phyloP scores from a whole-genome alignment of 192 early-diverging fungal species.

The Lunasporangiospora selenospora region DNA sequence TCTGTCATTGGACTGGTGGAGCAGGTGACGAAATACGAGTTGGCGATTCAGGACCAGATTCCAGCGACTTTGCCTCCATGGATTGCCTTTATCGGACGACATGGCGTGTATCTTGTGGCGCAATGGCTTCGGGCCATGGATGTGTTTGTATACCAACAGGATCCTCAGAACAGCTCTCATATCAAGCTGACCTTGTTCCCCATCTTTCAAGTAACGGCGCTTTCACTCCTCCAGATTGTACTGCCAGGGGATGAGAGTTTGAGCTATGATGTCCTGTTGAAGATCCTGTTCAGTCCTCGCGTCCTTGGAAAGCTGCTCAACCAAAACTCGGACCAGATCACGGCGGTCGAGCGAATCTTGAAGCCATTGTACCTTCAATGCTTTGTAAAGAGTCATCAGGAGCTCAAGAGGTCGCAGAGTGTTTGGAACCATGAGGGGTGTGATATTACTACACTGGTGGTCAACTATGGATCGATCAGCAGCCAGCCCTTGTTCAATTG shows the following conservation, averaged over 20 bases:
- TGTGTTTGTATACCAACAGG: conserved; percentile 37
- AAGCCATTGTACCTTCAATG: conserved; percentile 36
- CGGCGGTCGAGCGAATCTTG: conserved; percentile 28
- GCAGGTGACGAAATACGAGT: conserved; percentile 39
- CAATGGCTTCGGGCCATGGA: conserved; percentile 46
- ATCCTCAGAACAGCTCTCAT: conserved; percentile 42
- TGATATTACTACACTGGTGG: conserved; percentile 20
- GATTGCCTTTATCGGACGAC: conserved; percentile 36
- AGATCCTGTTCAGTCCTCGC: conserved; percentile 36
- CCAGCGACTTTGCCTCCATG: conserved; percentile 24
- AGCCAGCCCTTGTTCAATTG: conserved; percentile 44
- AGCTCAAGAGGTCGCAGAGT: conserved; percentile 25
- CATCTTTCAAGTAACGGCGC: conserved; percentile 39
- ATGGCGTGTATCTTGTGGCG: conserved; percentile 40
- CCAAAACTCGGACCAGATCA: conserved; percentile 27
- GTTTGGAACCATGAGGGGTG: conserved; percentile 40
- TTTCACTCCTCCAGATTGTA: conserved; percentile 37
- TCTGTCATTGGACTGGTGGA: conserved; percentile 37
- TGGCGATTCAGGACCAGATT: conserved; percentile 36
- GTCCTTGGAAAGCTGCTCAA: conserved; percentile 36
- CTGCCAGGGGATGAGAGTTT: conserved; percentile 39
- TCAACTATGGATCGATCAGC: conserved; percentile 38
- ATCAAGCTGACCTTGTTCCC: conserved; percentile 50
- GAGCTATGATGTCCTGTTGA: conserved; percentile 32
- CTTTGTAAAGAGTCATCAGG: conserved; percentile 24